A percentile compares a stretch with the other conserved stretches of the same genome.
phyloP scores from a whole-genome alignment of 306 rosid species.

The barrel medic (Medicago truncatula) region MtrunA17r5.0-ANR NC_053048.1:46951001-46951500 shows the following conservation, averaged over 20 bases:
- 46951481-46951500: slow-evolving; percentile 84
- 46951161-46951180: slow-evolving; percentile 77
- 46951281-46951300: slow-evolving; percentile 35
- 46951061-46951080: slow-evolving; percentile 45
- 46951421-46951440: slow-evolving; percentile 21
- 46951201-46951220: slow-evolving; percentile 65
- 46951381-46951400: slow-evolving; percentile 12
- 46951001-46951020: slow-evolving; percentile 60
- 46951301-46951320: slow-evolving; percentile 61
- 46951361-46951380: slow-evolving; percentile 1
- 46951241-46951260: slow-evolving; percentile 10
- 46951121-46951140: slow-evolving; percentile 78
- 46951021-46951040: slow-evolving; percentile 61
- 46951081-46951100: slow-evolving; percentile 47
- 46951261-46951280: not conserved
- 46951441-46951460: too few relatives aligned
- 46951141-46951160: slow-evolving; percentile 71
- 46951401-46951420: not conserved
- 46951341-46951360: slow-evolving; percentile 93
- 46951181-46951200: slow-evolving; percentile 62
- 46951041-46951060: slow-evolving; percentile 50
- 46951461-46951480: slow-evolving; percentile 73
- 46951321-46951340: slow-evolving; percentile 71
- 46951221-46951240: slow-evolving; percentile 15
- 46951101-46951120: slow-evolving; percentile 52